Evolutionary conservation across 2,329 filamentous ascomycete genomes (phyloP), one percentile per base, ranked within the genome.

Genomic region (Phaeomoniella chlamydospora): DNA sequence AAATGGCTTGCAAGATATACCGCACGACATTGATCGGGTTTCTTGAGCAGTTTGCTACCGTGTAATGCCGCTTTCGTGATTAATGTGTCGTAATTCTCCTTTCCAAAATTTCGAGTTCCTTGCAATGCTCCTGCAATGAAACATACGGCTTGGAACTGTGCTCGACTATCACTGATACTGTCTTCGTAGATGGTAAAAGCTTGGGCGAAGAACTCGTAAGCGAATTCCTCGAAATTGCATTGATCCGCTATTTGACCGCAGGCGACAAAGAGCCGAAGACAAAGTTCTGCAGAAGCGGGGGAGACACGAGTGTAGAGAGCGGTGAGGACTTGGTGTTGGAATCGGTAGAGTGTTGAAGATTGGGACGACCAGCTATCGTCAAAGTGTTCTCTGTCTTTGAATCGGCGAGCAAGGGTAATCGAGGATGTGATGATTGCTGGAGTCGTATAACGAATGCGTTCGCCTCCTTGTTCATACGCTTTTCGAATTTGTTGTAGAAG

Each of bases 141-240:
- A 48, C 87, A 94, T 1, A 98, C 90, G 1, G 90, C 88, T 61
- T 98, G 90, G 65, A 96, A 98, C 55, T 98, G 90, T 11, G 87
- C 88, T 55, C 92, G 80, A 12, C 86, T 94, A 55, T 98, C 92
- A 42, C 85, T 90, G 43, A 98, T 82, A 0, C 85, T 80, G 57
- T 98, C 90, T 54, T 98, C 90, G 53, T 98, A 98, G 5, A 96
- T 85, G 0, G 88, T 96, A 49, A 98, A 98, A 0, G 90, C 88
- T 57, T 98, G 90, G 0, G 90, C 90, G 49, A 94, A 96, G 64
- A 92, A 98, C 54, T 98, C 90, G 56, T 98, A 98, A 9, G 86
- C 82, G 30, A 94, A 85, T 60, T 98, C 90, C 55, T 98, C 88
- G 47, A 93, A 92, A 2, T 81, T 82, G 9, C 77, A 84, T 57